These are phyloP conservation scores for Pseudomicrostroma phylloplanum DNA, from an alignment of 1,284 basidiomycete species.

Conservation along the genomic window DNA sequence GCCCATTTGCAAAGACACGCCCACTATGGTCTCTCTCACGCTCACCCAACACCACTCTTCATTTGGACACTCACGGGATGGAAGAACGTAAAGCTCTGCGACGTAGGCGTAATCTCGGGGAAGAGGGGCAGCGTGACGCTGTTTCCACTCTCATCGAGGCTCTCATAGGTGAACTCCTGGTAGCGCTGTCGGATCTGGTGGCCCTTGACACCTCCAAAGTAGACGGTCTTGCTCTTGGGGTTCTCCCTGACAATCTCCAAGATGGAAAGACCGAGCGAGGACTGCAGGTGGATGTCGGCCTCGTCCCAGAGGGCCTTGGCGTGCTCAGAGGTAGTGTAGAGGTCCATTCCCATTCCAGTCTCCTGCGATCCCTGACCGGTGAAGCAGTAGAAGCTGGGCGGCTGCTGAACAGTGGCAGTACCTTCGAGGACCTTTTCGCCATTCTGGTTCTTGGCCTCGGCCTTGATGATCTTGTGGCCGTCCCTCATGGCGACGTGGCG, in stretches of 20 bases:
- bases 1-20: no score
- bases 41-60: no score
- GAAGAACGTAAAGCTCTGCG: slow-evolving; percentile 76
- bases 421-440: slow-evolving; percentile 89
- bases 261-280: slow-evolving; percentile 92
- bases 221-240: slow-evolving; percentile 66
- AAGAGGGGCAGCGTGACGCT: slow-evolving; percentile 49
- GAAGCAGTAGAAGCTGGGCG: slow-evolving; percentile 82
- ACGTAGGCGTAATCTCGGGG: slow-evolving; percentile 40
- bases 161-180: slow-evolving; percentile 96
- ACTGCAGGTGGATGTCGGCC: slow-evolving; percentile 84
- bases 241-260: slow-evolving; percentile 66
- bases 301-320: slow-evolving; percentile 95
- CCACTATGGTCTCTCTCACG: no score
- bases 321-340: slow-evolving; percentile 84
- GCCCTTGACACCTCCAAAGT: slow-evolving; percentile 98
- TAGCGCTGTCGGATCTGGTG: slow-evolving; percentile 95
- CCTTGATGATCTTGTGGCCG: slow-evolving; percentile 69
- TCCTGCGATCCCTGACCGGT: slow-evolving; percentile 98
- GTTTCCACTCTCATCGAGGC: slow-evolving; percentile 81
- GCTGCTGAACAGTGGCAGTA: slow-evolving; percentile 81
- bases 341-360: slow-evolving; percentile 97
- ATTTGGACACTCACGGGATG: slow-evolving; percentile 59
- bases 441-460: slow-evolving; percentile 76
- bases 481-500: slow-evolving; percentile 41